Evolutionary conservation across 352 stramenopile genomes (phyloP).

Genomic region (Globisporangium irregulare): DNA sequence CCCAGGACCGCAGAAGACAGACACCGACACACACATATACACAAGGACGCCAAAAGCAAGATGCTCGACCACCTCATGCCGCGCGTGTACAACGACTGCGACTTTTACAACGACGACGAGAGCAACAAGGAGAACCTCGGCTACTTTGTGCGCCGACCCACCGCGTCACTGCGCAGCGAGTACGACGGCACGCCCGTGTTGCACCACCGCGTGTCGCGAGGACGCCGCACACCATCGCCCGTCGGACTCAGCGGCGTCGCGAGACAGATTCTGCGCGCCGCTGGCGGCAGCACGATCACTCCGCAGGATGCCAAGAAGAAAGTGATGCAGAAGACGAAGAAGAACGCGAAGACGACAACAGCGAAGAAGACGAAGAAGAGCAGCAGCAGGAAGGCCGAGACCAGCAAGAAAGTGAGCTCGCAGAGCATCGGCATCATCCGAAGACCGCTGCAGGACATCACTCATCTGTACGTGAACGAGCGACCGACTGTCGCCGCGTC

Average conservation of each 20-base stretch:
- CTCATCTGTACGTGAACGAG: constrained; percentile 56
- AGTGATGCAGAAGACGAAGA: constrained; percentile 24
- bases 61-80: constrained; percentile 48
- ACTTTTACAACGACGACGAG: constrained; percentile 38
- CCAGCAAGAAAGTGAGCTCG: constrained; percentile 20
- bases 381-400: constrained; percentile 14
- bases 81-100: constrained; percentile 38
- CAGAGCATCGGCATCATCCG: constrained; percentile 30
- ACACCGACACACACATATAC: background rate
- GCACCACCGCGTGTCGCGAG: constrained; percentile 3
- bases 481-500: constrained; percentile 9
- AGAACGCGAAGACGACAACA: constrained; percentile 8
- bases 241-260: constrained; percentile 1
- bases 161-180: constrained; percentile 13
- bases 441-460: constrained; percentile 61
- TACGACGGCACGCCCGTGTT: constrained; percentile 12
- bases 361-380: constrained; percentile 13
- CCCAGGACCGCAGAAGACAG: background rate
- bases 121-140: constrained; percentile 73
- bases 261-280: constrained; percentile 7
- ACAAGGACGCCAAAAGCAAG: background rate
- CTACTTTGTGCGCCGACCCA: constrained; percentile 42
- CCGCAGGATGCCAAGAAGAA: constrained; percentile 30
- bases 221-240: constrained; percentile 6
- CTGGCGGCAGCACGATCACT: constrained; percentile 14